Evolutionary conservation across 805 yeast species (phyloP).

Genomic region (Ogataea zsoltii): DNA sequence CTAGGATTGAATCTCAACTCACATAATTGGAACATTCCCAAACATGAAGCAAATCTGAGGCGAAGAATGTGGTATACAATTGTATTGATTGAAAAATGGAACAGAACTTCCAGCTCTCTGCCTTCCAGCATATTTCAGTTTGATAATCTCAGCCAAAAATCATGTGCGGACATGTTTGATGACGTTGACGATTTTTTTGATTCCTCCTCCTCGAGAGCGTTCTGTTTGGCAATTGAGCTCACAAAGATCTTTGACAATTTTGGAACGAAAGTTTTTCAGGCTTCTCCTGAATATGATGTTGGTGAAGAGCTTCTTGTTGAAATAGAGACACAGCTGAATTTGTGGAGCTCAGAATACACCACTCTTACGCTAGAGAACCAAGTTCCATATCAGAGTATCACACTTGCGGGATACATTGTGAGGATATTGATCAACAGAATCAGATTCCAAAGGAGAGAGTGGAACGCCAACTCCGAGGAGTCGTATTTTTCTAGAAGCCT

Average conservation of each 20-base stretch:
- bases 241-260: constrained; percentile 6
- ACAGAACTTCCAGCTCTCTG: constrained; percentile 6
- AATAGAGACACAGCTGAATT: background rate
- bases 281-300: background rate
- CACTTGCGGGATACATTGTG: constrained; percentile 1
- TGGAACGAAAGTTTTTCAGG: background rate
- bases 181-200: constrained; percentile 12
- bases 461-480: constrained; percentile 3
- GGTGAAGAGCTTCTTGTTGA: background rate
- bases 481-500: constrained; percentile 4
- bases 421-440: constrained; percentile 8
- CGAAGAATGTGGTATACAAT: constrained; percentile 10
- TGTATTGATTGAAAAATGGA: constrained; percentile 10
- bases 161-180: constrained; percentile 6
- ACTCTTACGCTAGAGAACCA: constrained; percentile 2
- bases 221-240: constrained; percentile 4
- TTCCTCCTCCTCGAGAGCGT: background rate
- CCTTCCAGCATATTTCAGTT: constrained; percentile 5
- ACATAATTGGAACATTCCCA: constrained; percentile 8
- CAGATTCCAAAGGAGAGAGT: background rate
- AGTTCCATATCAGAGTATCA: constrained; percentile 8
- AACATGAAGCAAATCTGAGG: constrained; percentile 9
- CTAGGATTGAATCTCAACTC: constrained; percentile 6
- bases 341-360: constrained; percentile 6
- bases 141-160: background rate